phyloP scores from a whole-genome alignment of 805 yeast genomes.

The Yamadazyma kitorensis region DNA sequence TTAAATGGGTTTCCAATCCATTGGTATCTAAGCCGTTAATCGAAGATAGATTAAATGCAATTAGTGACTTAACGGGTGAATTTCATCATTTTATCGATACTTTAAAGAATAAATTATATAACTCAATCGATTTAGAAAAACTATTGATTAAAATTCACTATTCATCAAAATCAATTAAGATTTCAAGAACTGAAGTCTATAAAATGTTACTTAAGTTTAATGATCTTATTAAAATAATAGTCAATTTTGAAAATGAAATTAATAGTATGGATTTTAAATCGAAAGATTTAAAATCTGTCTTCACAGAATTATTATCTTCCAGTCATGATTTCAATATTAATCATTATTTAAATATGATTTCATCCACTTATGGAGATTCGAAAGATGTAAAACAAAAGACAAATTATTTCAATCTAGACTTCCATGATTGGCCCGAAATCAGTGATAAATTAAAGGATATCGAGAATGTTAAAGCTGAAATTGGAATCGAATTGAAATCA shows the following conservation, averaged over 20 bases:
- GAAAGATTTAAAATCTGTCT: conserved; percentile 31
- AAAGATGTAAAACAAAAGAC: conserved; percentile 38
- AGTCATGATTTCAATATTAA: conserved; percentile 27
- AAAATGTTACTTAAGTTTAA: conserved; percentile 27
- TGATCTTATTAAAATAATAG: conserved; percentile 23
- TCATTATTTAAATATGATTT: conserved; percentile 47
- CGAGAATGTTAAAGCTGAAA: conserved; percentile 39
- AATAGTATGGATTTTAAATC: conserved; percentile 22
- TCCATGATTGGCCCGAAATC: conserved; percentile 39
- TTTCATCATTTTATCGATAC: conserved; percentile 35
- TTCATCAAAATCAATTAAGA: conserved; percentile 25
- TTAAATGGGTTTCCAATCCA: conserved; percentile 76
- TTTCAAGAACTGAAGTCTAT: conserved; percentile 31
- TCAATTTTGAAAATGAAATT: conserved; percentile 32
- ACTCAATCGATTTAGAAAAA: conserved; percentile 30
- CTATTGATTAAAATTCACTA: conserved; percentile 38
- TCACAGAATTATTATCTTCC: conserved; percentile 35
- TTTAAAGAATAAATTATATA: conserved; percentile 19
- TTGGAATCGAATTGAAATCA: conserved; percentile 51
- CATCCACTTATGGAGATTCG: conserved; percentile 47
- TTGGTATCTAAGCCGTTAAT: conserved; percentile 53
- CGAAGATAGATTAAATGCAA: conserved; percentile 60
- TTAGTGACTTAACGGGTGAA: conserved; percentile 25
- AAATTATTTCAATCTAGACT: conserved; percentile 40
- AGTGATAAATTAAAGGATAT: conserved; percentile 36